Evolutionary conservation across 495 filamentous ascomycete genomes (phyloP), one percentile per base, ranked within the genome.

Genomic region (Parathielavia appendiculata): DNA sequence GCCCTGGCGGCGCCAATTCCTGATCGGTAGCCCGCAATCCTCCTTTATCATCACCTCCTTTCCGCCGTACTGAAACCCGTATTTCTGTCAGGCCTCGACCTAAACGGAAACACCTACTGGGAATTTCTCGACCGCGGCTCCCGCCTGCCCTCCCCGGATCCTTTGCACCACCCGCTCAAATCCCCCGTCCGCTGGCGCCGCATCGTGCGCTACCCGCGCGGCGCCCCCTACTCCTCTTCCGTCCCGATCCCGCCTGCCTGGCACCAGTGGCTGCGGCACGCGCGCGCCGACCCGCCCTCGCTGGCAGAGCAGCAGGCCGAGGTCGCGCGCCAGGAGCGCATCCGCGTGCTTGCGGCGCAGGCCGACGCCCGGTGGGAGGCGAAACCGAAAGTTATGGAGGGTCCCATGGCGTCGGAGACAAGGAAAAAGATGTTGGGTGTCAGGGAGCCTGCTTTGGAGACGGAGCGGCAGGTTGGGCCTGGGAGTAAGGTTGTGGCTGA

Each of bases 251-350:
- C 75, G 74, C 88, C 92, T 1, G 84, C 87, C 75, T 98, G 93
- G 93, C 89, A 92, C 70, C 92, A 97, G 70, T 98, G 93, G 93
- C 85, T 98, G 13, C 90, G 95, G 39, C 81, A 95, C 63, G 88
- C 89, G 10, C 87, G 93, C 5, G 17, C 66, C 8, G 68, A 81
- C 8, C 77, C 95, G 0, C 93, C 93, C 0, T 83, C 82, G 0
- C 73, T 96, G 17, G 63, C 76, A 17, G 93, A 98, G 70, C 92
- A 95, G 63, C 73, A 76, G 40, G 69, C 74, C 32, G 92, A 98
- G 43, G 64, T 89, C 0, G 55, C 76, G 1, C 81, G 93, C 17
- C 87, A 86, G 67, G 73, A 71, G 20, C 78, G 82, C 54, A 79
- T 97, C 53, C 91, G 89, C 67, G 60, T 83, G 6, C 79, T 95